Base-by-base conservation (phyloP, 2,329 filamentous ascomycete genomes). In the Clarireedia monteithiana region DNA sequence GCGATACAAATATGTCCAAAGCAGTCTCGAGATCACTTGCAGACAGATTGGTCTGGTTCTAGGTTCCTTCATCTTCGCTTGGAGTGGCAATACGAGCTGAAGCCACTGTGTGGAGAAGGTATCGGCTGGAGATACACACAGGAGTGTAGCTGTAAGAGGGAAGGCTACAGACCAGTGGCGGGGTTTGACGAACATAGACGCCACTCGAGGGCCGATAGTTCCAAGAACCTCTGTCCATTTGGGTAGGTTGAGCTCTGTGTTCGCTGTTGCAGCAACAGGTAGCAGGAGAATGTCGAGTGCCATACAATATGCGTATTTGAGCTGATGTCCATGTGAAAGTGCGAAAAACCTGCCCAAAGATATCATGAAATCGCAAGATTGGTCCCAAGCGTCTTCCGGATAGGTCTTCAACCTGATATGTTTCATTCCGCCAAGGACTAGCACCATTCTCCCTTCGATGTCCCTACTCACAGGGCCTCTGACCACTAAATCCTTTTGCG, bases 241-340 rank as follows among this genome's bases (percentile, higher is more conserved):
- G 0, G 87, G 84, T 61, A 87, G 80, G 53, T 85, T 85, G 58
- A 97, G 79, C 67, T 96, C 88, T 49, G 80, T 84, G 63, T 81
- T 82, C 5, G 89, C 88, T 60, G 84, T 88, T 4, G 89, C 89
- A 14, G 92, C 92, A 50, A 99, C 85, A 1, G 91, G 90, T 14
- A 96, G 79, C 24, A 99, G 74, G 27, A 99, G 77, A 63, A 88
- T 87, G 65, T 95, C 89, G 52, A 99, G 81, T 23, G 96, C 85
- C 66, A 95, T 88, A 68, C 94, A 97, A 68, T 96, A 99, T 0
- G 91, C 89, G 63, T 92, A 88, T 71, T 99, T 99, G 66, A 97
- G 85, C 59, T 84, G 85, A 62, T 89, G 89, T 0, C 94, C 94
- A 66, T 96, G 92, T 4, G 89, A 88, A 63, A 84, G 86, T 54